Percentiles rank a stretch among this genome's conserved stretches.
phyloP scores from a whole-genome alignment of 2,329 filamentous ascomycete genomes.

The Chalara sp. region DNA sequence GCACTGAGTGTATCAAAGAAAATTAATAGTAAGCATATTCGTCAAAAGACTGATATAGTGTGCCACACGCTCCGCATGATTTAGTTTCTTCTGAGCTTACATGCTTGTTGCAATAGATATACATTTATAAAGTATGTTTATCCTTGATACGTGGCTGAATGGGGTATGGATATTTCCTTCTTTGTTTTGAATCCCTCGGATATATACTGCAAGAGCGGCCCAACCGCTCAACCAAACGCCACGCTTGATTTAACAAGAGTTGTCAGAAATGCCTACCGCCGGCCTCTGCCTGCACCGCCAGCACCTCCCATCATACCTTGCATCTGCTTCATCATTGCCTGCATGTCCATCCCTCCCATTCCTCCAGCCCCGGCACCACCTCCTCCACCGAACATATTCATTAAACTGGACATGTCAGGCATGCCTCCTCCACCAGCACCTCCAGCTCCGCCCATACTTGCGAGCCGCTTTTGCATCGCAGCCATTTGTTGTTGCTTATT shows the following conservation, averaged over 20 bases:
- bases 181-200: too few relatives aligned
- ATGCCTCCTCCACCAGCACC: constrained; percentile 53
- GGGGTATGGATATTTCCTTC: too few relatives aligned
- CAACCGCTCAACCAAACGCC: constrained; percentile 4
- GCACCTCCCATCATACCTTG: constrained; percentile 43
- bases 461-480: constrained; percentile 92
- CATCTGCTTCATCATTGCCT: constrained; percentile 72
- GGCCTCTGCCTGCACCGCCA: constrained; percentile 36
- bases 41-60: too few relatives aligned
- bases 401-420: constrained; percentile 79
- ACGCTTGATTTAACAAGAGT: constrained; percentile 7
- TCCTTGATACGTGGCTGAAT: too few relatives aligned
- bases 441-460: constrained; percentile 78
- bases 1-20: too few relatives aligned
- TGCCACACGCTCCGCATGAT: too few relatives aligned
- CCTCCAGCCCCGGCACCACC: constrained; percentile 48
- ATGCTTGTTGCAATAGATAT: too few relatives aligned
- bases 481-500: constrained; percentile 93
- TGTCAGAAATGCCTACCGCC: constrained; percentile 11
- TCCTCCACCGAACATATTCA: constrained; percentile 82
- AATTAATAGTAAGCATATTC: too few relatives aligned
- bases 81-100: too few relatives aligned
- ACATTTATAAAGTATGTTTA: too few relatives aligned
- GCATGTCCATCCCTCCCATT: constrained; percentile 63
- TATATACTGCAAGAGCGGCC: neutral